Conservation (phyloP, 441 rosid genomes). For the Populus tomentosa region DNA sequence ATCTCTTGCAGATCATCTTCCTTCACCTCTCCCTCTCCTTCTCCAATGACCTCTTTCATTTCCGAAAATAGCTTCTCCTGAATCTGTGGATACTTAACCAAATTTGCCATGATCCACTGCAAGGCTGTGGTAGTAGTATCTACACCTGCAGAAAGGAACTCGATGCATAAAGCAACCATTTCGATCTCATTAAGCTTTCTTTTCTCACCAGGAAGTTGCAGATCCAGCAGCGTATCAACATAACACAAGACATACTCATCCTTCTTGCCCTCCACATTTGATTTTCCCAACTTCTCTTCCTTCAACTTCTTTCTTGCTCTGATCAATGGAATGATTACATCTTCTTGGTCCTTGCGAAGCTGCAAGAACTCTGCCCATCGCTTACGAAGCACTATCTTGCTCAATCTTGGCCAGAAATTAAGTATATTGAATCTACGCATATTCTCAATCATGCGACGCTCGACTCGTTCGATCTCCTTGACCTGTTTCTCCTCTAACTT, state of each 20-base stretch:
- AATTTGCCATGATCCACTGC: conserved; percentile 51
- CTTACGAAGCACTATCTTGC: conserved; percentile 19
- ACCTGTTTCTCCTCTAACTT: conserved; percentile 25
- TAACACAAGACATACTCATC: conserved; percentile 14
- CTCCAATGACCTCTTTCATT: conserved; percentile 17
- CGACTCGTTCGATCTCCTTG: conserved; percentile 19
- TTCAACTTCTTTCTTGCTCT: conserved; percentile 16
- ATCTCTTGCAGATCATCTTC: conserved; percentile 22
- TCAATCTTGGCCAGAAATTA: conserved; percentile 21
- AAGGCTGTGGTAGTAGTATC: conserved; percentile 41
- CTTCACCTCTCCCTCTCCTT: conserved; percentile 6
- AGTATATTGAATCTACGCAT: conserved; percentile 9
- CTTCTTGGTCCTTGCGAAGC: neutral
- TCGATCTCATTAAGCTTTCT: conserved; percentile 37
- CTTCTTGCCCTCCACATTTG: neutral
- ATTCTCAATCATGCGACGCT: conserved; percentile 8
- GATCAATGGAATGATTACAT: conserved; percentile 22
- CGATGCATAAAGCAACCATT: conserved; percentile 27
- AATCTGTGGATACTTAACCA: conserved; percentile 30
- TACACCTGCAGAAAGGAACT: conserved; percentile 38
- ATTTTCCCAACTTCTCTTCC: neutral
- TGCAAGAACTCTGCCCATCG: conserved; percentile 22
- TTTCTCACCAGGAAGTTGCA: conserved; percentile 34
- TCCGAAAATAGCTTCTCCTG: conserved; percentile 25
- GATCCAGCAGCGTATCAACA: conserved; percentile 34